Evolutionary conservation across 805 yeast genomes (phyloP).

Genomic region (Starmerella apis): DNA sequence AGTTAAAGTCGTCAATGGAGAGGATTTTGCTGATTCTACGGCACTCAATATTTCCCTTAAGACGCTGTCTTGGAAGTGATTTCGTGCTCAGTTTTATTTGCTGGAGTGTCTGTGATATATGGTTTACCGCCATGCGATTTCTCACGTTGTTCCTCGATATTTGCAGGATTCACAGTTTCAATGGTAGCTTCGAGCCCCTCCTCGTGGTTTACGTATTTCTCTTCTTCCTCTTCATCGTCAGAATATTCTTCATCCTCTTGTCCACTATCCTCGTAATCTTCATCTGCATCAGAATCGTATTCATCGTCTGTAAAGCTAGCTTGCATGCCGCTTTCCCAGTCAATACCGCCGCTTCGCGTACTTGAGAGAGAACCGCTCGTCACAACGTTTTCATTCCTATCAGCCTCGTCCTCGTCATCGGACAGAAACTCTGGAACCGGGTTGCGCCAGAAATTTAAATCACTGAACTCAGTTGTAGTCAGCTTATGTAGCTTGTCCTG

Average conservation of each 20-base stretch:
- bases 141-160: too few relatives aligned
- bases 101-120: too few relatives aligned
- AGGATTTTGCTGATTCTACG: too few relatives aligned
- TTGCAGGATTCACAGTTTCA: too few relatives aligned
- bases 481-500: slow-evolving; percentile 29
- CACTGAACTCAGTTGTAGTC: slow-evolving; percentile 49
- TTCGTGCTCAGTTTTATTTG: too few relatives aligned
- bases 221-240: slow-evolving; percentile 14
- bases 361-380: neutral
- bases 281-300: slow-evolving; percentile 25
- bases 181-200: neutral
- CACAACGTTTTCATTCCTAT: neutral
- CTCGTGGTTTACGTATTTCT: slow-evolving; percentile 2
- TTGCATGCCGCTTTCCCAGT: slow-evolving; percentile 32
- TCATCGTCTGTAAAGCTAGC: slow-evolving; percentile 28
- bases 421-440: slow-evolving; percentile 48
- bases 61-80: too few relatives aligned
- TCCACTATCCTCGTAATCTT: slow-evolving; percentile 12
- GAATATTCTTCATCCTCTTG: slow-evolving; percentile 13
- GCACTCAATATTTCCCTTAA: too few relatives aligned
- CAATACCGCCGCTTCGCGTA: slow-evolving; percentile 18
- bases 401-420: slow-evolving; percentile 20
- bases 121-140: too few relatives aligned
- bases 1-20: too few relatives aligned
- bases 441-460: slow-evolving; percentile 86